phyloP scores from a whole-genome alignment of 805 yeast genomes.

The Saccharomycopsis sp. region DNA sequence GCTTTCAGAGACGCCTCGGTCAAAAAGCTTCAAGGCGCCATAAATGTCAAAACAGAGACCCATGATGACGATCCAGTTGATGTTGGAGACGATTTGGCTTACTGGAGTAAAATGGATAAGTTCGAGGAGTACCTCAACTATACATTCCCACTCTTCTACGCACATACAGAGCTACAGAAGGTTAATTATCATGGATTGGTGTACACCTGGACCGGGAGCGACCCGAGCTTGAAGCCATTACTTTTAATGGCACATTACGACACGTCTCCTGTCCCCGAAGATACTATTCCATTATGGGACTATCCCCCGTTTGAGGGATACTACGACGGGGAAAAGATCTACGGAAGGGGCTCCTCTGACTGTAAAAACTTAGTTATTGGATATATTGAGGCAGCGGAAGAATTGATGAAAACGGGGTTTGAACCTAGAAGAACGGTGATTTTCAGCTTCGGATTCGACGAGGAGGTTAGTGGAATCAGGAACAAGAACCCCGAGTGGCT shows the following conservation, averaged over 20 bases:
- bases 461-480: conserved; percentile 67
- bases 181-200: conserved; percentile 61
- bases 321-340: conserved; percentile 60
- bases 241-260: conserved; percentile 73
- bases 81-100: conserved; percentile 28
- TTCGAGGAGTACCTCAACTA: conserved; percentile 48
- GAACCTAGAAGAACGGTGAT: conserved; percentile 60
- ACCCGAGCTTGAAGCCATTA: conserved; percentile 56
- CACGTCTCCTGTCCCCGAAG: conserved; percentile 66
- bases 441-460: conserved; percentile 71
- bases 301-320: conserved; percentile 64
- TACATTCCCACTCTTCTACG: conserved; percentile 50
- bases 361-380: conserved; percentile 65
- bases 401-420: conserved; percentile 41
- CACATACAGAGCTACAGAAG: conserved; percentile 38
- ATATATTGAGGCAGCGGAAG: conserved; percentile 58
- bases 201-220: conserved; percentile 45
- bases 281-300: conserved; percentile 52
- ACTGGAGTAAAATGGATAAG: conserved; percentile 40
- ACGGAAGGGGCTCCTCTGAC: conserved; percentile 76
- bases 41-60: conserved; percentile 46
- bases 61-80: conserved; percentile 36
- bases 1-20: conserved; percentile 33
- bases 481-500: conserved; percentile 41
- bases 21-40: conserved; percentile 40